phyloP scores from a whole-genome alignment of 441 rosid genomes.

The Corymbia citriodora region DNA sequence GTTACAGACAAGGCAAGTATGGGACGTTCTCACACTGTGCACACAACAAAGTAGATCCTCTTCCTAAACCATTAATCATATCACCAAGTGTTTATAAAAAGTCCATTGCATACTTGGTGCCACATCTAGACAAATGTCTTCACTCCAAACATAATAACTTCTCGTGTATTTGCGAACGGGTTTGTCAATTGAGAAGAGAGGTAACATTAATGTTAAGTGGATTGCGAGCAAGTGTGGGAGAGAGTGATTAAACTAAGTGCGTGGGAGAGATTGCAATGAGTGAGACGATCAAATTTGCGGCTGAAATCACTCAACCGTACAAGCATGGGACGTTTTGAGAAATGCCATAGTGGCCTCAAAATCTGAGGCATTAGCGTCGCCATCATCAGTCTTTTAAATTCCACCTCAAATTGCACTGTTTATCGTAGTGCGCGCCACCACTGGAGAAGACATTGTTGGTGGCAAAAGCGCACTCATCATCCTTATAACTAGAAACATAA shows the following conservation, averaged over 20 bases:
- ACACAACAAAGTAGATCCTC: neutral
- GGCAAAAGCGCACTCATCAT: too few relatives aligned
- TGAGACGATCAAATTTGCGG: too few relatives aligned
- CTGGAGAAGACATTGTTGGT: neutral
- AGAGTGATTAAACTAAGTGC: neutral
- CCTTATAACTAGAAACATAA: too few relatives aligned
- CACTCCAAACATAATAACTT: neutral
- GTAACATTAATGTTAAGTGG: neutral
- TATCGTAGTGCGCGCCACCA: neutral
- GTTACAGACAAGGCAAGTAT: neutral
- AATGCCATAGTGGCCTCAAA: neutral
- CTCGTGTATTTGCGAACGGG: neutral
- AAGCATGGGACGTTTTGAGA: neutral
- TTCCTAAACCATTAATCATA: neutral
- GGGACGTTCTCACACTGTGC: neutral
- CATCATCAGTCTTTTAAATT: too few relatives aligned
- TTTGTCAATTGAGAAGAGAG: neutral
- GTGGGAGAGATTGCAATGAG: too few relatives aligned
- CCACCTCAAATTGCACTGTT: neutral
- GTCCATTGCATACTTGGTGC: neutral
- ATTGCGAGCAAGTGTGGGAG: neutral
- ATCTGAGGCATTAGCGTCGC: neutral
- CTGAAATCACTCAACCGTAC: too few relatives aligned
- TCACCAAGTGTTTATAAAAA: too few relatives aligned
- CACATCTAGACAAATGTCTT: neutral